phyloP scores from a whole-genome alignment of 306 rosid genomes.

The Sechiopsis laciniata region DNA sequence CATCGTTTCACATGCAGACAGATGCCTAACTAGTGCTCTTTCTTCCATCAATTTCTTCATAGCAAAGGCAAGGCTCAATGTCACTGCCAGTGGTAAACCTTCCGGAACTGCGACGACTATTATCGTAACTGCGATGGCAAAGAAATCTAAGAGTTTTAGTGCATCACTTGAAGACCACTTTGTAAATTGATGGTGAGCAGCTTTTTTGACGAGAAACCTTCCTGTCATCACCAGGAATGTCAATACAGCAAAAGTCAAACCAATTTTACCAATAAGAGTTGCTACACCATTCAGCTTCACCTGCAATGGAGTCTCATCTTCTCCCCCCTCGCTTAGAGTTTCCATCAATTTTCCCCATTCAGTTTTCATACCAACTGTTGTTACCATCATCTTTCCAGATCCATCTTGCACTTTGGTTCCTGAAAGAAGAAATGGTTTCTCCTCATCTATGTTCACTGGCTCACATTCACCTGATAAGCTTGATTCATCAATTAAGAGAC shows the following conservation, averaged over 20 bases:
- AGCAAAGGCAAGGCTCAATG: slow-evolving; percentile 97
- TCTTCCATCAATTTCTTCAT: slow-evolving; percentile 85
- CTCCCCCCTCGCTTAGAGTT: slow-evolving; percentile 84
- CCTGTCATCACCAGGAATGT: slow-evolving; percentile 58
- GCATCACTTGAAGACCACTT: slow-evolving; percentile 80
- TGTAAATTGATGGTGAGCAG: slow-evolving; percentile 36
- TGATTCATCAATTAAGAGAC: slow-evolving; percentile 74
- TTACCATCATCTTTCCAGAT: slow-evolving; percentile 78
- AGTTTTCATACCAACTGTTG: slow-evolving; percentile 94
- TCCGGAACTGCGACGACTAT: slow-evolving; percentile 97
- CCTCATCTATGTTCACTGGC: slow-evolving; percentile 46
- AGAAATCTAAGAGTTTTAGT: slow-evolving; percentile 55
- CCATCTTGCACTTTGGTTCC: slow-evolving; percentile 99
- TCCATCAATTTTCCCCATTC: slow-evolving; percentile 99
- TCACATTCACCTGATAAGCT: slow-evolving; percentile 96
- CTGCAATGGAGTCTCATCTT: slow-evolving; percentile 96
- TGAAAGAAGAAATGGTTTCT: slow-evolving; percentile 81
- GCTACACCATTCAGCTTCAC: slow-evolving; percentile 96
- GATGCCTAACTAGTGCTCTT: slow-evolving; percentile 88
- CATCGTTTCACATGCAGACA: slow-evolving; percentile 98
- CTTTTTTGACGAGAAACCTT: slow-evolving; percentile 60
- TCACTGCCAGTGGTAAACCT: slow-evolving; percentile 94
- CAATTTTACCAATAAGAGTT: slow-evolving; percentile 89
- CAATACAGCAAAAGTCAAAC: slow-evolving; percentile 67
- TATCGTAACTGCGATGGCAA: slow-evolving; percentile 86